phyloP scores from a whole-genome alignment of 2,329 filamentous ascomycete genomes.

The Paraphoma sp. region DNA sequence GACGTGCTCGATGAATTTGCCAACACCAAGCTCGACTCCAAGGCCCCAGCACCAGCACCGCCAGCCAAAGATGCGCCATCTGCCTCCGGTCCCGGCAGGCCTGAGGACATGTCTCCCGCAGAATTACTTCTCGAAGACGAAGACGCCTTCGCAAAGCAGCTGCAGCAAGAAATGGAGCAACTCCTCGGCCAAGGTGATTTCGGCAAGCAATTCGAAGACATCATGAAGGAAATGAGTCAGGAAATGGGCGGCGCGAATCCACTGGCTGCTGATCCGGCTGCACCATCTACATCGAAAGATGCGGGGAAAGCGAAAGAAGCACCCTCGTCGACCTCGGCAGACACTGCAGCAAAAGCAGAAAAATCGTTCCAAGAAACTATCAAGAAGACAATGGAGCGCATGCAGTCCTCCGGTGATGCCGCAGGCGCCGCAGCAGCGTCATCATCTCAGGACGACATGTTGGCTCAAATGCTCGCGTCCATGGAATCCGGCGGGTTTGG shows the following conservation, averaged over 20 bases:
- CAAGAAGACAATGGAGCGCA: conserved; percentile 90
- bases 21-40: conserved; percentile 64
- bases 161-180: conserved; percentile 90
- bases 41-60: conserved; percentile 39
- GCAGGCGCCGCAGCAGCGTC: conserved; percentile 79
- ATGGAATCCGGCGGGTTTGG: conserved; percentile 70
- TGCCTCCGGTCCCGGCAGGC: conserved; percentile 49
- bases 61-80: conserved; percentile 45
- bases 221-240: conserved; percentile 73
- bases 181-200: conserved; percentile 77
- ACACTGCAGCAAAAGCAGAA: conserved; percentile 55
- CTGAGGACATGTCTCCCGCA: conserved; percentile 39
- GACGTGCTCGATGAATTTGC: conserved; percentile 95
- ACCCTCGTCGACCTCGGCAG: conserved; percentile 9
- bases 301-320: conserved; percentile 10
- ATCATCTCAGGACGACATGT: conserved; percentile 72
- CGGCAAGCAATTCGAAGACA: conserved; percentile 77
- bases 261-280: conserved; percentile 31
- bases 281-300: conserved; percentile 27
- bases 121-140: conserved; percentile 40
- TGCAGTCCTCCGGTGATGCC: conserved; percentile 87
- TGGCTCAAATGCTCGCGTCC: conserved; percentile 91
- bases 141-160: conserved; percentile 82
- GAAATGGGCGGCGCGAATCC: conserved; percentile 32
- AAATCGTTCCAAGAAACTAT: conserved; percentile 91